Base-by-base conservation (phyloP, 306 rosid genomes). In the Medicago lupulina region DNA sequence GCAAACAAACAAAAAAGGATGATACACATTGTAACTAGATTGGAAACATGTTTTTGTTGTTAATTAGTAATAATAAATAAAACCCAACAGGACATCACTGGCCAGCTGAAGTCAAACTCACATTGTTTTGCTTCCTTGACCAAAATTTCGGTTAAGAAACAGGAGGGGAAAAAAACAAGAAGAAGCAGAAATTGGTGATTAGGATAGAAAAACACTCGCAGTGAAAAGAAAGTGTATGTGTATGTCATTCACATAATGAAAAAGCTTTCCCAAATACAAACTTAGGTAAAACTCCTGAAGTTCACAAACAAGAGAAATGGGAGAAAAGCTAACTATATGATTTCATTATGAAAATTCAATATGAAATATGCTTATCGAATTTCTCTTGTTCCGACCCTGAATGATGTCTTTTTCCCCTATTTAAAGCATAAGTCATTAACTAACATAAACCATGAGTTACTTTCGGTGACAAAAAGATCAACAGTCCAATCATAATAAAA, bases 1-100 rank as follows among this genome's bases (percentile, higher is more conserved):
- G 68, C 74, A 64, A 73, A 41, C 77, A 83, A 63, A 49, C 67
- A 36, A 58, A 81, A 65, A 14, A 58, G 6, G 39, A 50, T 15
- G 38, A 59, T 23, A 75, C 49, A 31, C 62, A 40, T 6, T 39
- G 47, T 58, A 58, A 74, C 28, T 59, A 54, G 36, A 78, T 64
- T 65, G 74, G 58, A 70, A 81, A 63, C 50, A 17, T 18, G 11
- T 61, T 50, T 40, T 70, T 73, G 38, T 25, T n/a, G 34, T 80
- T 60, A 55, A 72, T 25, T 23, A 38, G 40, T 28, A 58, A 61
- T 8, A 41, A 57, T 65, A 43, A 76, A 49, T 14, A 67, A 65
- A 25, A 70, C n/a, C 54, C 18, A 65, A 74, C 4, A 67, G 43
- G 31, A 50, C 49, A 76, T 76, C 70, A 59, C 19, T 38, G 43